Conservation (phyloP, 176 grass and related monocot genomes). For the Phoenix dactylifera region DNA sequence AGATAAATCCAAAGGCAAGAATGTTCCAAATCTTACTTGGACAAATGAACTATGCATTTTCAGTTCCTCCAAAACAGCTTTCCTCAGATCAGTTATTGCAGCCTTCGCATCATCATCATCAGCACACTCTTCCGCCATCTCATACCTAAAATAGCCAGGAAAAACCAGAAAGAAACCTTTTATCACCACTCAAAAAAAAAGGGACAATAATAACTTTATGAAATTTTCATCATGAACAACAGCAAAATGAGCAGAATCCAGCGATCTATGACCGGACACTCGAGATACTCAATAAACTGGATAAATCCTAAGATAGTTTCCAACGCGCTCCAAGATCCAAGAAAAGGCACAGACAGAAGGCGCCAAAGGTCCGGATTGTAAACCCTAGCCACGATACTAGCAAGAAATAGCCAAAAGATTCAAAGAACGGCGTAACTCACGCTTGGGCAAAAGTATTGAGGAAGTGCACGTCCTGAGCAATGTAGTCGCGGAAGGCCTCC, state of each 20-base stretch:
- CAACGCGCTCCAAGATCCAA: too few species aligned
- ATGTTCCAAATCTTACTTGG: slow-evolving; percentile 31
- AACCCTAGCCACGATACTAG: too few species aligned
- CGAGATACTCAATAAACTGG: too few species aligned
- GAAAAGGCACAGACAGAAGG: too few species aligned
- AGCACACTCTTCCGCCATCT: slow-evolving; percentile 83
- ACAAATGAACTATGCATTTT: slow-evolving; percentile 58
- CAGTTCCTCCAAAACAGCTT: slow-evolving; percentile 48
- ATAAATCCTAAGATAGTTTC: too few species aligned
- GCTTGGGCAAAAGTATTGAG: slow-evolving; percentile 70
- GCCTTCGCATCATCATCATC: slow-evolving; percentile 83
- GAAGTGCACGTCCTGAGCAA: slow-evolving; percentile 76
- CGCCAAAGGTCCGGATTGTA: too few species aligned
- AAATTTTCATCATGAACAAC: too few species aligned
- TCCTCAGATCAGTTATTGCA: slow-evolving; percentile 51
- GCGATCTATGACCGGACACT: too few species aligned
- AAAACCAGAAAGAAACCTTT: background rate
- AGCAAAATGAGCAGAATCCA: too few species aligned
- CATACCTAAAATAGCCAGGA: slow-evolving; percentile 39
- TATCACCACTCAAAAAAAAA: too few species aligned
- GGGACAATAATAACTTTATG: too few species aligned
- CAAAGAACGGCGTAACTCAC: slow-evolving; percentile 34
- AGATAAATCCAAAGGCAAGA: background rate
- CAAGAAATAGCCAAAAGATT: too few species aligned
- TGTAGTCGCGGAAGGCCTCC: slow-evolving; percentile 67